Evolutionary conservation across 495 filamentous ascomycete species (phyloP).

Genomic region (Chaetomium cochliodes): DNA sequence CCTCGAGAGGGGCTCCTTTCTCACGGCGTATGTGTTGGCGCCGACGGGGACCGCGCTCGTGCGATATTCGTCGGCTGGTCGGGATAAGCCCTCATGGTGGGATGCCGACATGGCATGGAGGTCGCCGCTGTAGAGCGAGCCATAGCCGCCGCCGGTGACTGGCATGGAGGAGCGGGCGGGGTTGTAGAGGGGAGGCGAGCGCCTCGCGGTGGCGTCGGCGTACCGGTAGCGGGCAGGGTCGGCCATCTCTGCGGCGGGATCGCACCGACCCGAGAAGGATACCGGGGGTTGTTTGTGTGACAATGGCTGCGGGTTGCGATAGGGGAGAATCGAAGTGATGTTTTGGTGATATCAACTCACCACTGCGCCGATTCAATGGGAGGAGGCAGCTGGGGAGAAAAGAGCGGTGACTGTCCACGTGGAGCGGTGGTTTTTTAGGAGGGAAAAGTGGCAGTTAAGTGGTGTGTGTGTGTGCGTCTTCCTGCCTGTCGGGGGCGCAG

Average conservation of each 20-base stretch:
- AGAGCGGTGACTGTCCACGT: constrained; percentile 20
- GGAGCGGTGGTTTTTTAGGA: constrained; percentile 13
- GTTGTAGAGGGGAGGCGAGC: constrained; percentile 47
- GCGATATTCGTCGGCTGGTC: constrained; percentile 35
- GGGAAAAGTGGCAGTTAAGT: constrained; percentile 13
- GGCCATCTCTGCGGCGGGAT: constrained; percentile 36
- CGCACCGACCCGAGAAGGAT: neutral
- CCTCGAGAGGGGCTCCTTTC: constrained; percentile 44
- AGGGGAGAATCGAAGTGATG: neutral
- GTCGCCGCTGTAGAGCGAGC: constrained; percentile 44
- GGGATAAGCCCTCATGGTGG: constrained; percentile 39
- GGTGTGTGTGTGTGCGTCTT: constrained; percentile 13
- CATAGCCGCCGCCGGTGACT: constrained; percentile 41
- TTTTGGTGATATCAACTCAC: neutral
- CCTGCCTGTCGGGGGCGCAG: constrained; percentile 25
- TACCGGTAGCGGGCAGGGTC: constrained; percentile 42
- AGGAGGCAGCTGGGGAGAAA: constrained; percentile 1
- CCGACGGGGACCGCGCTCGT: constrained; percentile 35
- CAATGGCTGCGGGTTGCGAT: neutral
- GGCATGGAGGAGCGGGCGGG: constrained; percentile 51
- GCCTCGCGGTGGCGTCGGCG: constrained; percentile 37
- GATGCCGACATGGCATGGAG: constrained; percentile 42
- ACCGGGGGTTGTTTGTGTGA: constrained; percentile 3
- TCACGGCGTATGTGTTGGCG: constrained; percentile 50
- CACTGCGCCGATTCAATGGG: neutral